A percentile compares a stretch with the other conserved stretches of the same genome.
phyloP scores from a whole-genome alignment of 2,329 filamentous ascomycete species.

The Herpotrichia juniperi region DNA sequence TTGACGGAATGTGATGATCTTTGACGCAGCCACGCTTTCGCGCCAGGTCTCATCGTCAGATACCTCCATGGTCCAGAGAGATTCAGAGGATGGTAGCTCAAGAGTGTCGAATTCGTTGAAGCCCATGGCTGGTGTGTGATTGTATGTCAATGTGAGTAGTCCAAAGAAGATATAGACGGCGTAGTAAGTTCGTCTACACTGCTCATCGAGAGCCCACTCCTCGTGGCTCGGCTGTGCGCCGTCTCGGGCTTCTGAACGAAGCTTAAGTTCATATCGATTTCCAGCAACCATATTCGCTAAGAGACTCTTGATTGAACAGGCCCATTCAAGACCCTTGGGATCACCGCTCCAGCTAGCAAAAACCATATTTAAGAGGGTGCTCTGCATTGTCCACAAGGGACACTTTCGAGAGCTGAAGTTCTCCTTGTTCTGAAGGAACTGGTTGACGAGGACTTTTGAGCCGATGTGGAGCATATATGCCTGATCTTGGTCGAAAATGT shows the following conservation, averaged over 20 bases:
- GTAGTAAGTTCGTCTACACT: constrained; percentile 95
- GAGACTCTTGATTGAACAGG: constrained; percentile 97
- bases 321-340: constrained; percentile 96
- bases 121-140: constrained; percentile 96
- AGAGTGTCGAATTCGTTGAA: constrained; percentile 98
- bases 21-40: constrained; percentile 73
- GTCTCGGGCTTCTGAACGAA: constrained; percentile 86
- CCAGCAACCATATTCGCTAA: constrained; percentile 98
- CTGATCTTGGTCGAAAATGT: constrained; percentile 96
- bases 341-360: constrained; percentile 99
- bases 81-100: constrained; percentile 90
- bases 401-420: constrained; percentile 98
- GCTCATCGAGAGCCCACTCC: constrained; percentile 97
- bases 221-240: constrained; percentile 75
- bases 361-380: constrained; percentile 95
- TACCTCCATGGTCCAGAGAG: constrained; percentile 86
- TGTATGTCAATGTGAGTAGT: constrained; percentile 91
- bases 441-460: constrained; percentile 94
- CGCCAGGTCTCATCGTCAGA: constrained; percentile 83
- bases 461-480: constrained; percentile 97
- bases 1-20: constrained; percentile 85
- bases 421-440: constrained; percentile 97
- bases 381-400: constrained; percentile 97
- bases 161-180: constrained; percentile 99
- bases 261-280: constrained; percentile 94